Conservation (phyloP, 2,329 filamentous ascomycete species). For the Zasmidium citrigriseum region DNA sequence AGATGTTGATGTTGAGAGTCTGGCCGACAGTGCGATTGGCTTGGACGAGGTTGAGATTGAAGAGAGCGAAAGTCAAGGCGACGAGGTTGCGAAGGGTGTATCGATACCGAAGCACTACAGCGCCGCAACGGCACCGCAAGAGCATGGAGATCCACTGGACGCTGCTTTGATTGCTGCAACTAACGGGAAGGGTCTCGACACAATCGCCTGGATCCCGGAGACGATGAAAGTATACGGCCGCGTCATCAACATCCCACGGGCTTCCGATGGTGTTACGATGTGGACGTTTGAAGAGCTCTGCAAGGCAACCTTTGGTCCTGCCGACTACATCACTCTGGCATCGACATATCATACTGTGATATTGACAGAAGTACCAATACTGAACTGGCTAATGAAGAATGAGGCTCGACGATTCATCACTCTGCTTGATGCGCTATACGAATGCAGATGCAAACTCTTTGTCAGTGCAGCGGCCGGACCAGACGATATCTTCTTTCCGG, state of each 20-base stretch:
- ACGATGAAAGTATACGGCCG: slow-evolving; percentile 64
- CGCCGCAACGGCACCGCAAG: slow-evolving; percentile 3
- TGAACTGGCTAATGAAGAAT: slow-evolving; percentile 72
- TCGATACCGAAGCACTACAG: slow-evolving; percentile 23
- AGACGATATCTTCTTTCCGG: slow-evolving; percentile 77
- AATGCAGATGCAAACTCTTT: slow-evolving; percentile 75
- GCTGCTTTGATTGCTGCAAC: slow-evolving; percentile 22
- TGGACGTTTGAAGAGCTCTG: slow-evolving; percentile 73
- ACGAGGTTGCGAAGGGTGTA: slow-evolving; percentile 1
- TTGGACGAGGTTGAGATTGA: slow-evolving; percentile 7
- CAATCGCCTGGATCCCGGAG: slow-evolving; percentile 44
- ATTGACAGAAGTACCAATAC: slow-evolving; percentile 67
- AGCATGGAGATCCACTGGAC: slow-evolving; percentile 7
- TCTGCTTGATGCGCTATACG: slow-evolving; percentile 76
- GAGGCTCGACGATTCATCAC: slow-evolving; percentile 72
- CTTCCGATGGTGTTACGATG: slow-evolving; percentile 58
- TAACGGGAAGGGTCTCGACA: slow-evolving; percentile 9
- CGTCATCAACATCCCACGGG: slow-evolving; percentile 58
- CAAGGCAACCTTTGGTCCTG: slow-evolving; percentile 66
- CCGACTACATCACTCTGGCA: slow-evolving; percentile 80
- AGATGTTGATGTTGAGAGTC: slow-evolving; percentile 16
- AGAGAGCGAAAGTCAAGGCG: not conserved
- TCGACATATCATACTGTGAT: slow-evolving; percentile 79
- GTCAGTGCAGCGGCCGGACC: slow-evolving; percentile 68
- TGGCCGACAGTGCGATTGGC: slow-evolving; percentile 18